Percentiles rank a stretch among this genome's conserved stretches.
Evolutionary conservation across 1,284 basidiomycete genomes (phyloP).

Genomic region (Cryptococcus hybrid): DNA sequence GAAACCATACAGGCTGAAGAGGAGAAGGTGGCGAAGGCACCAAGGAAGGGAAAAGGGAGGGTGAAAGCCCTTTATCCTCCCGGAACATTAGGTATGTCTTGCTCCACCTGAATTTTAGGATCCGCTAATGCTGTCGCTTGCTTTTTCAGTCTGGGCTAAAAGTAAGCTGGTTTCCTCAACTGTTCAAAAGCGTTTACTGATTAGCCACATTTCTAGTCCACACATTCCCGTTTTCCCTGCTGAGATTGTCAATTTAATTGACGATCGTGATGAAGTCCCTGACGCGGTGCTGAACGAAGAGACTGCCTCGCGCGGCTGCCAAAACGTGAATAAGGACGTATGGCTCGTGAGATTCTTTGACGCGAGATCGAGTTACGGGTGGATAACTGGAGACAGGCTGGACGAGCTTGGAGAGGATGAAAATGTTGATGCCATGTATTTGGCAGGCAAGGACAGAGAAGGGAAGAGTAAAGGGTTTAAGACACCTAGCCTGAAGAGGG

Average conservation of each 20-base stretch:
- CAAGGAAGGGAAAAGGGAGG: constrained; percentile 4
- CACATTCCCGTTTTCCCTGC: constrained; percentile 50
- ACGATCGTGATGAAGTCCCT: constrained; percentile 56
- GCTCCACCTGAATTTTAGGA: background rate
- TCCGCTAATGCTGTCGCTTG: background rate
- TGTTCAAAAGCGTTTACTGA: background rate
- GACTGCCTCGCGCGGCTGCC: too few relatives aligned
- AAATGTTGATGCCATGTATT: constrained; percentile 36
- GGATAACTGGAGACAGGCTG: constrained; percentile 56
- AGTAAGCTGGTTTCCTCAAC: constrained; percentile 4
- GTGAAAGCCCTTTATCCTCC: constrained; percentile 27
- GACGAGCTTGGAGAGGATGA: constrained; percentile 53
- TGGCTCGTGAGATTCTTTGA: constrained; percentile 70
- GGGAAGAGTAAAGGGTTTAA: constrained; percentile 21
- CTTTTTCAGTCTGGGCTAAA: constrained; percentile 43
- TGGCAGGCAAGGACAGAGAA: constrained; percentile 32
- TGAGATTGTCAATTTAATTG: constrained; percentile 40
- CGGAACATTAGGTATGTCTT: constrained; percentile 39
- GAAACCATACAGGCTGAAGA: too few relatives aligned
- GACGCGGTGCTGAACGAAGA: constrained; percentile 51
- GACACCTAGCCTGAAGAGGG: constrained; percentile 9
- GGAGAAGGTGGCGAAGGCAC: background rate
- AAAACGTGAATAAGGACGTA: constrained; percentile 31
- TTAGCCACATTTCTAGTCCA: constrained; percentile 12
- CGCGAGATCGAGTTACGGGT: constrained; percentile 60